Percentiles rank a stretch among this genome's conserved stretches.
phyloP scores from a whole-genome alignment of 2,329 filamentous ascomycete species.

The Onygenales sp. region DNA sequence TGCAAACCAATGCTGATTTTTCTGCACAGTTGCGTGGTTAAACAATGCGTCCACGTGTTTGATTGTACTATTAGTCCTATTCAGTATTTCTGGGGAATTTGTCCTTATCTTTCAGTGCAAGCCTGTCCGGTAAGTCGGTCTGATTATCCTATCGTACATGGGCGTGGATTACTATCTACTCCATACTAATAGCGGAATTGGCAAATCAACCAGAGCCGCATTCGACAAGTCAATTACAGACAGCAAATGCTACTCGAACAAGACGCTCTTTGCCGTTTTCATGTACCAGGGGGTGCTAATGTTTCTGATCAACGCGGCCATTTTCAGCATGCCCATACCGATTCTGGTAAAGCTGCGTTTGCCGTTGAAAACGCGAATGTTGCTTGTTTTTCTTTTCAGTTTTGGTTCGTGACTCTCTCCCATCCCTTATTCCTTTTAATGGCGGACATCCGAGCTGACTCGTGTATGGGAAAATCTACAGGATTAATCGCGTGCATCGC shows the following conservation, averaged over 20 bases:
- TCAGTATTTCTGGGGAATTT: constrained; percentile 11
- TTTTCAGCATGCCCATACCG: constrained; percentile 13
- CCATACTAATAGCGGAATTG: not conserved
- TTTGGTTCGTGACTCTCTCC: not conserved
- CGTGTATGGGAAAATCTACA: not conserved
- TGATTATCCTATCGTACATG: not conserved
- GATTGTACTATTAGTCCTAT: constrained; percentile 7
- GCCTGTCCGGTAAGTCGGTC: constrained; percentile 2
- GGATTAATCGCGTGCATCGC: not conserved
- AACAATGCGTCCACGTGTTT: constrained; percentile 2
- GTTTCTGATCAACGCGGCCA: constrained; percentile 12
- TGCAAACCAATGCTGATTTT: not conserved
- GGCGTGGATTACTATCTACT: not conserved
- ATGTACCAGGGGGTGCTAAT: constrained; percentile 13
- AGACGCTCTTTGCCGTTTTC: constrained; percentile 8
- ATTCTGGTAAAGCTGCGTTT: constrained; percentile 14
- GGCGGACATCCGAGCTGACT: not conserved
- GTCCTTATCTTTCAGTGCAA: constrained; percentile 10
- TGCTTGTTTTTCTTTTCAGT: constrained; percentile 6
- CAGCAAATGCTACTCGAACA: constrained; percentile 4
- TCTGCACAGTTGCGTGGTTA: not conserved
- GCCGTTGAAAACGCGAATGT: constrained; percentile 5
- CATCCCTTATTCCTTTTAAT: not conserved
- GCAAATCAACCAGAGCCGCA: constrained; percentile 1
- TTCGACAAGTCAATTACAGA: constrained; percentile 7